Evolutionary conservation across 2,329 filamentous ascomycete species (phyloP).

Genomic region (Ilyonectria mors-panacis): DNA sequence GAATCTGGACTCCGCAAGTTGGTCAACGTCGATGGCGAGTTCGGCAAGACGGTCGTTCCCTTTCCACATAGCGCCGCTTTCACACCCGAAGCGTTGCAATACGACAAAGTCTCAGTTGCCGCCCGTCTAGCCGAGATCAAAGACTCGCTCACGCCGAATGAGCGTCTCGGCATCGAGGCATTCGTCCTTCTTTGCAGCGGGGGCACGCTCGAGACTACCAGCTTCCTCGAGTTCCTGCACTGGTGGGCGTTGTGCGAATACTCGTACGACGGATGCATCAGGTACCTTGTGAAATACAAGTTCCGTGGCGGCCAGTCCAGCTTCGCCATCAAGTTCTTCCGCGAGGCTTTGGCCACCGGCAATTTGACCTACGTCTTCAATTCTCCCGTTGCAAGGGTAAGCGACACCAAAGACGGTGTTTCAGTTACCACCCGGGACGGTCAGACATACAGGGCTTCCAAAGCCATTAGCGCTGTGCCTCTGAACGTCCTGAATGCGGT

Average conservation of each 20-base stretch:
- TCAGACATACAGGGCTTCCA: slow-evolving; percentile 44
- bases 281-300: slow-evolving; percentile 59
- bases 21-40: slow-evolving; percentile 61
- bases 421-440: slow-evolving; percentile 53
- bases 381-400: slow-evolving; percentile 53
- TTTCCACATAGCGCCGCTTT: slow-evolving; percentile 56
- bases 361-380: slow-evolving; percentile 59
- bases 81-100: slow-evolving; percentile 52
- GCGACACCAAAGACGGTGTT: slow-evolving; percentile 48
- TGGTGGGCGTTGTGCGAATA: slow-evolving; percentile 63
- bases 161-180: slow-evolving; percentile 56
- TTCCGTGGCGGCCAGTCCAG: slow-evolving; percentile 60
- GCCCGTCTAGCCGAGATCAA: slow-evolving; percentile 60
- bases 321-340: slow-evolving; percentile 62
- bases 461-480: slow-evolving; percentile 60
- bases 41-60: slow-evolving; percentile 56
- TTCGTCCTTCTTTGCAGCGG: slow-evolving; percentile 61
- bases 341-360: slow-evolving; percentile 57
- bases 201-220: slow-evolving; percentile 58
- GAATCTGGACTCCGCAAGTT: slow-evolving; percentile 57
- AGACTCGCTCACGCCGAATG: slow-evolving; percentile 56
- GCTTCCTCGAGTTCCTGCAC: slow-evolving; percentile 64
- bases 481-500: slow-evolving; percentile 61
- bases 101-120: slow-evolving; percentile 57
- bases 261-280: slow-evolving; percentile 56